phyloP scores from a whole-genome alignment of 2,329 filamentous ascomycete genomes.

The Ceratocystiopsis minuta region DNA sequence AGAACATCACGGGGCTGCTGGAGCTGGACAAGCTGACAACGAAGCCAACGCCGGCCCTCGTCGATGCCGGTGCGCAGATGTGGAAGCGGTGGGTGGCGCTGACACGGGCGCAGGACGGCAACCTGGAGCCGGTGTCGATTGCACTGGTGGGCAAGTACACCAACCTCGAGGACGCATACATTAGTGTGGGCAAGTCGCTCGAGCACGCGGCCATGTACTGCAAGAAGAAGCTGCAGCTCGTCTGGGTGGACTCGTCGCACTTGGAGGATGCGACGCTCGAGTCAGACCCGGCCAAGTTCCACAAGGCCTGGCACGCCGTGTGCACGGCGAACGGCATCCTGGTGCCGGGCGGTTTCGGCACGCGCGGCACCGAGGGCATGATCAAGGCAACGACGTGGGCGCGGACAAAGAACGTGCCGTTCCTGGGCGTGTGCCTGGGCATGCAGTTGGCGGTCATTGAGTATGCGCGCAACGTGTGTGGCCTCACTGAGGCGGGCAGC shows the following conservation, averaged over 20 bases:
- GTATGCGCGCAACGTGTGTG: constrained; percentile 59
- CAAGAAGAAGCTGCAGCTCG: constrained; percentile 56
- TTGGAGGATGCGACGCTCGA: constrained; percentile 51
- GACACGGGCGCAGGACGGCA: constrained; percentile 28
- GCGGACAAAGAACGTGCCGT: constrained; percentile 62
- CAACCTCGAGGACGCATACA: constrained; percentile 67
- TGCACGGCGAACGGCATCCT: constrained; percentile 50
- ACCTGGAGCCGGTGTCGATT: constrained; percentile 56
- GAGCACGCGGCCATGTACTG: constrained; percentile 88
- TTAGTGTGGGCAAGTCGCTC: constrained; percentile 58
- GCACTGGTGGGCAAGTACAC: constrained; percentile 88
- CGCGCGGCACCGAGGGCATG: constrained; percentile 77
- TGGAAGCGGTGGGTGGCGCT: constrained; percentile 58
- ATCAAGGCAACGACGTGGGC: constrained; percentile 75
- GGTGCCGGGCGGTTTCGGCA: constrained; percentile 63
- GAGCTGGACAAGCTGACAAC: constrained; percentile 40
- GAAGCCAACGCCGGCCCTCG: constrained; percentile 32
- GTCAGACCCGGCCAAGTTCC: constrained; percentile 50
- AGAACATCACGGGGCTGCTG: constrained; percentile 29
- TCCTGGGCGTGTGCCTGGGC: constrained; percentile 77
- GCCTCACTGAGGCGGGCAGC: constrained; percentile 35
- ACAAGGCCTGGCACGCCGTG: constrained; percentile 72
- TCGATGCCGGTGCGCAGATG: constrained; percentile 47
- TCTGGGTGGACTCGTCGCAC: constrained; percentile 72
- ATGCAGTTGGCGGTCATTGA: constrained; percentile 92